Conservation (phyloP, 495 filamentous ascomycete genomes). For the Zalerion maritima region DNA sequence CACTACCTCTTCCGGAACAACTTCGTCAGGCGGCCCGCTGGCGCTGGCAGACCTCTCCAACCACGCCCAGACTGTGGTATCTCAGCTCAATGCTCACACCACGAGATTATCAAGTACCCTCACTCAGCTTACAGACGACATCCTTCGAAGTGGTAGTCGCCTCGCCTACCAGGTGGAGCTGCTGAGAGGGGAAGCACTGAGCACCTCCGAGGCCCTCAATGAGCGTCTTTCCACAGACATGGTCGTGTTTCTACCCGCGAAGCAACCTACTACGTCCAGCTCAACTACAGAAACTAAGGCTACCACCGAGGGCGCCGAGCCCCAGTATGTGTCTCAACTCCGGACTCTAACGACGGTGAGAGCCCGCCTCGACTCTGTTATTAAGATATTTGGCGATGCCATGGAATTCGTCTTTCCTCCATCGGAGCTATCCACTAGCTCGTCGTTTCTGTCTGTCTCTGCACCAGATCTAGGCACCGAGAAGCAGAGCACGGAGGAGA, state of each 20-base stretch:
- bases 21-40: conserved; percentile 29
- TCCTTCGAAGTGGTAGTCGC: conserved; percentile 69
- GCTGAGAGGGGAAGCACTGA: conserved; percentile 68
- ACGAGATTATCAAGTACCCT: conserved; percentile 68
- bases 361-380: conserved; percentile 65
- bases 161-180: conserved; percentile 93
- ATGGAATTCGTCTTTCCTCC: conserved; percentile 88
- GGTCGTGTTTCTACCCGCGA: conserved; percentile 44
- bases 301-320: conserved; percentile 28
- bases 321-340: conserved; percentile 58
- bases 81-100: conserved; percentile 77
- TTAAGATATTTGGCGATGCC: conserved; percentile 79
- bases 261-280: conserved; percentile 10
- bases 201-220: conserved; percentile 59
- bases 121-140: conserved; percentile 85
- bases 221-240: conserved; percentile 58
- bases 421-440: conserved; percentile 54
- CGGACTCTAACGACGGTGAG: conserved; percentile 75
- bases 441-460: conserved; percentile 69
- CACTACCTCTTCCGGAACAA: conserved; percentile 13
- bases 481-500: conserved; percentile 53
- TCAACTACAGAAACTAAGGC: conserved; percentile 3
- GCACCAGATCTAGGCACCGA: conserved; percentile 53
- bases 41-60: conserved; percentile 62
- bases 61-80: conserved; percentile 70